Evolutionary conservation across 805 yeast genomes (phyloP).

Genomic region (Ogataea pignaliae): DNA sequence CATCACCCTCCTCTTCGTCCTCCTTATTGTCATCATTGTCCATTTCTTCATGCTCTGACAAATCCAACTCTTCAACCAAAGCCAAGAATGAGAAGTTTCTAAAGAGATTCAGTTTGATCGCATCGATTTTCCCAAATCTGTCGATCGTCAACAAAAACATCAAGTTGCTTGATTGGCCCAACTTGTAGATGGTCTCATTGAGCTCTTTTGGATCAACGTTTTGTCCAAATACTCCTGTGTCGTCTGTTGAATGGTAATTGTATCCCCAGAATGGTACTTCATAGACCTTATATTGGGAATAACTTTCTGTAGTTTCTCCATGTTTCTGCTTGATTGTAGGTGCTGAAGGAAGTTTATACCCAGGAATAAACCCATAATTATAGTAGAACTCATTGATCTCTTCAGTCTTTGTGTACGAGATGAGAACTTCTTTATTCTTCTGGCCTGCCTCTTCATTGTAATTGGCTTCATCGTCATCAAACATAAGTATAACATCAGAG

Average conservation of each 20-base stretch:
- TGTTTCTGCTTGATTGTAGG: not conserved
- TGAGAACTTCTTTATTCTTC: constrained; percentile 33
- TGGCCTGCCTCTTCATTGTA: not conserved
- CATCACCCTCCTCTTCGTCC: constrained; percentile 34
- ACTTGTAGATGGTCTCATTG: constrained; percentile 26
- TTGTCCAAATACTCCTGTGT: constrained; percentile 6
- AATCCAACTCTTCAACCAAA: constrained; percentile 22
- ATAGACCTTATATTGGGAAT: constrained; percentile 16
- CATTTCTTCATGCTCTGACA: constrained; percentile 15
- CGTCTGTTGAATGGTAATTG: not conserved
- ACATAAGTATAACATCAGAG: constrained; percentile 39
- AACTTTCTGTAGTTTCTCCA: not conserved
- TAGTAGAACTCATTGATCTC: constrained; percentile 37
- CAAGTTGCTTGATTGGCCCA: constrained; percentile 35
- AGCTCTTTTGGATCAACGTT: constrained; percentile 1
- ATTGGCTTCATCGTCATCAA: constrained; percentile 16
- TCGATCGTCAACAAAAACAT: constrained; percentile 32
- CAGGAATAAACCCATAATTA: constrained; percentile 46
- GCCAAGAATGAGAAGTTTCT: constrained; percentile 32
- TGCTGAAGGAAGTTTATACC: constrained; percentile 5
- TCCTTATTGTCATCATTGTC: constrained; percentile 28
- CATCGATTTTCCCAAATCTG: constrained; percentile 11
- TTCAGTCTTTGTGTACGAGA: constrained; percentile 40
- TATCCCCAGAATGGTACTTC: constrained; percentile 36
- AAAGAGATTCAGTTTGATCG: constrained; percentile 25